phyloP scores from a whole-genome alignment of 306 rosid species.

The Carpinus viminea region DNA sequence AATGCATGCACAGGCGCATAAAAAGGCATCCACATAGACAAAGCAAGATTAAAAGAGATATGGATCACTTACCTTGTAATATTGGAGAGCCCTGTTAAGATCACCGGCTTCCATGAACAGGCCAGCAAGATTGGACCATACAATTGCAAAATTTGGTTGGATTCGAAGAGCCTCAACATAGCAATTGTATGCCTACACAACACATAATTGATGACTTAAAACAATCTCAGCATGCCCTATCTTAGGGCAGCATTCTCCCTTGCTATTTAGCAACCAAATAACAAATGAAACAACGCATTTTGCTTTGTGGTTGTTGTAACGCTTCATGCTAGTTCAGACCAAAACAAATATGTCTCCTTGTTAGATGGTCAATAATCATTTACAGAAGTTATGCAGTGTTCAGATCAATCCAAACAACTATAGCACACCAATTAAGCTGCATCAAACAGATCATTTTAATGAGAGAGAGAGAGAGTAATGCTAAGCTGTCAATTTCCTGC shows the following conservation, averaged over 20 bases:
- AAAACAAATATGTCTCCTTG: neutral
- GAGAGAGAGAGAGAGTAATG: neutral
- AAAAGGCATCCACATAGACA: neutral
- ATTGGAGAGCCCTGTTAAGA: conserved; percentile 91
- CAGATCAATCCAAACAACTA: neutral
- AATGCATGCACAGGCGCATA: neutral
- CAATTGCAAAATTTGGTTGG: conserved; percentile 95
- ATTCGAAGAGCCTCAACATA: conserved; percentile 95
- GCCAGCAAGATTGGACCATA: conserved; percentile 99
- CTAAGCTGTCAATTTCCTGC: conserved; percentile 43
- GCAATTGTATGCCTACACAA: conserved; percentile 99
- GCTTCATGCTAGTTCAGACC: neutral
- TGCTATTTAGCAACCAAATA: neutral
- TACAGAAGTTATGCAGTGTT: neutral
- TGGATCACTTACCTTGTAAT: conserved; percentile 66
- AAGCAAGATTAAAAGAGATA: conserved; percentile 19
- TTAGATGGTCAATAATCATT: neutral
- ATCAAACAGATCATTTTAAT: neutral
- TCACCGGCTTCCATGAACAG: conserved; percentile 99
- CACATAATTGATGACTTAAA: neutral
- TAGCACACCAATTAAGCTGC: neutral
- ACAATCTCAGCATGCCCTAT: neutral
- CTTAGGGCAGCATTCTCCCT: neutral
- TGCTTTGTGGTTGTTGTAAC: neutral
- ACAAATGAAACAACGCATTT: neutral